Evolutionary conservation across 2,329 filamentous ascomycete genomes (phyloP), one percentile per base, ranked within the genome.

Genomic region (Fusarium concolor): DNA sequence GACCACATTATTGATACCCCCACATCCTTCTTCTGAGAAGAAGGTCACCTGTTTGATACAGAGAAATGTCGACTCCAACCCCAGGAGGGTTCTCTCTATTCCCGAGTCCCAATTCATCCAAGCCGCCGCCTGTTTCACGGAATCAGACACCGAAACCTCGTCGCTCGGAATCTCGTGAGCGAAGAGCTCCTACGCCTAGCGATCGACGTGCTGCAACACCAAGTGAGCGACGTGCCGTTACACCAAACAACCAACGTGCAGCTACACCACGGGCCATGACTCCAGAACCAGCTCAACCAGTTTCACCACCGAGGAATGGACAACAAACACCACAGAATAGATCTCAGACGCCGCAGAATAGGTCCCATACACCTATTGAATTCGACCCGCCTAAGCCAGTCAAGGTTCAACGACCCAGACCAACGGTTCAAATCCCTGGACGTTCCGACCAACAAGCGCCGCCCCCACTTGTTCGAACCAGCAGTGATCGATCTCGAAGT

Each of bases 51-150:
- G 67, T 72, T 72, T 55, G 66, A 71, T 54, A 71, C 66, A 71
- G 68, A 53, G 43, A 28, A 37, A 84, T 83, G 82, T 79, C 81
- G 31, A 73, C 79, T n/a, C 74, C 76, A 56, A 79, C 78, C 56
- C 75, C 80, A 22, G 84, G 82, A 74, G 83, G 84, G 61, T 87
- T 88, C 76, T 88, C 86, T 62, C 82, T 88, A 62, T 88, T 88
- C 71, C 86, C 86, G 28, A 87, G 80, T 67, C 81, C 85, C 22
- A 83, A 76, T 68, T 56, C 74, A 29, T 77, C 78, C n/a, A 77
- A 71, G 29, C 73, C 76, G 9, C 75, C 70, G 45, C 71, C 73
- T 20, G 56, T 67, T 3, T 66, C 68, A 18, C 72, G 83, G 65
- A 84, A 79, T 62, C 81, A 82, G 47, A 78, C 78, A 2, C 76